Percentiles rank a stretch among this genome's conserved stretches.
Conservation (phyloP, 371 early-diverging fungal genomes). For the Mucor saturninus region DNA sequence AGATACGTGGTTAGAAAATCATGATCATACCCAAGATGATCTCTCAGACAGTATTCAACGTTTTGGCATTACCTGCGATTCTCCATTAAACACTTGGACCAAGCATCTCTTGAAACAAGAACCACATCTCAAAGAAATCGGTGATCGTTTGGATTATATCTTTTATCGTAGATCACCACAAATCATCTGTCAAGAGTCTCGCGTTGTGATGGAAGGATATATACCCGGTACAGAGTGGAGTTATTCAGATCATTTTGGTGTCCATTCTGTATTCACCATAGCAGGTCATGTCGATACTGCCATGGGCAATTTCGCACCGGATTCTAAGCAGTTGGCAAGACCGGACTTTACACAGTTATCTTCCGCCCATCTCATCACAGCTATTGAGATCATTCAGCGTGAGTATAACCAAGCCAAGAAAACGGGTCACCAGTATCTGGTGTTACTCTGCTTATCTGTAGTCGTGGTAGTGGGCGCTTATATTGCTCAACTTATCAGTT, state of each 20-base stretch:
- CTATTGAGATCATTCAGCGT: conserved; percentile 20
- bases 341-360: conserved; percentile 29
- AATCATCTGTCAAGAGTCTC: conserved; percentile 42
- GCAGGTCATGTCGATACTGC: not conserved
- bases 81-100: conserved; percentile 61
- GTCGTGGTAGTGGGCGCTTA: conserved; percentile 25
- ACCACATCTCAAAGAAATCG: conserved; percentile 38
- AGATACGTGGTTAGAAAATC: conserved; percentile 59
- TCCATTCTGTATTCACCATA: conserved; percentile 50
- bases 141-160: conserved; percentile 66
- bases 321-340: conserved; percentile 11
- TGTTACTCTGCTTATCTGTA: conserved; percentile 12
- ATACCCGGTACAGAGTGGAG: conserved; percentile 47
- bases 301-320: conserved; percentile 4
- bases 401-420: conserved; percentile 14
- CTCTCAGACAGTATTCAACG: conserved; percentile 36
- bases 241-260: conserved; percentile 66
- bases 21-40: conserved; percentile 29
- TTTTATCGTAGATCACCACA: conserved; percentile 51
- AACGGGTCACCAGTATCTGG: conserved; percentile 26
- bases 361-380: conserved; percentile 16
- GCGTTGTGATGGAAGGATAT: conserved; percentile 50
- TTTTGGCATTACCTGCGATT: conserved; percentile 63
- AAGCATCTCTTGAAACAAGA: conserved; percentile 35
- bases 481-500: conserved; percentile 11